Conservation (phyloP, 164 flowering plant genomes). For the Aristolochia californica region DNA sequence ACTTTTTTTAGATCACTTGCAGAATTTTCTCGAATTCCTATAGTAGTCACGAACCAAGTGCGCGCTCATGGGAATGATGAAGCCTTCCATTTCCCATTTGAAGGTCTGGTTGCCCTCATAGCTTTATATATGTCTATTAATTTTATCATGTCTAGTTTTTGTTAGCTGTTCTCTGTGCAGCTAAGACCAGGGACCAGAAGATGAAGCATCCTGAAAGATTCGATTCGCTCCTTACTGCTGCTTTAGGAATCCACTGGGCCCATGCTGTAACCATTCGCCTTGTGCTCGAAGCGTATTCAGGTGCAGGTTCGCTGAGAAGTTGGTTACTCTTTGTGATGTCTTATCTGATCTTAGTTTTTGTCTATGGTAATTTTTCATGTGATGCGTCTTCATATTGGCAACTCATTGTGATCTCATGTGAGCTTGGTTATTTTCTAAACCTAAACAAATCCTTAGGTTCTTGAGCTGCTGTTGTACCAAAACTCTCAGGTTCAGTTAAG, state of each 20-base stretch:
- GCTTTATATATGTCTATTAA: background rate
- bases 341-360: background rate
- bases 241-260: constrained; percentile 78
- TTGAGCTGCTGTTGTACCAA: too few species aligned
- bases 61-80: constrained; percentile 46
- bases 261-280: constrained; percentile 78
- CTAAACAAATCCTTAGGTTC: background rate
- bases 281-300: constrained; percentile 66
- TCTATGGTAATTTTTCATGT: background rate
- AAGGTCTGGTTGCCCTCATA: constrained; percentile 26
- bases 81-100: constrained; percentile 40
- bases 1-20: constrained; percentile 56
- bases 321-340: background rate
- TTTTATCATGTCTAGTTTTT: constrained; percentile 3
- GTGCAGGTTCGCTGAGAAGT: constrained; percentile 16
- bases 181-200: constrained; percentile 15
- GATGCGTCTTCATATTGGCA: background rate
- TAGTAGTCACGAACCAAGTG: constrained; percentile 84
- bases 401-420: background rate
- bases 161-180: constrained; percentile 23
- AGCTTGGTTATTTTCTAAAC: background rate
- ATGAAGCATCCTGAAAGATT: constrained; percentile 20
- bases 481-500: too few species aligned
- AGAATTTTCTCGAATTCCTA: constrained; percentile 65
- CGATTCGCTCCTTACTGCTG: constrained; percentile 68